Evolutionary conservation across 106 monocot genomes (phyloP).

Genomic region (Dendrobium catenatum): DNA sequence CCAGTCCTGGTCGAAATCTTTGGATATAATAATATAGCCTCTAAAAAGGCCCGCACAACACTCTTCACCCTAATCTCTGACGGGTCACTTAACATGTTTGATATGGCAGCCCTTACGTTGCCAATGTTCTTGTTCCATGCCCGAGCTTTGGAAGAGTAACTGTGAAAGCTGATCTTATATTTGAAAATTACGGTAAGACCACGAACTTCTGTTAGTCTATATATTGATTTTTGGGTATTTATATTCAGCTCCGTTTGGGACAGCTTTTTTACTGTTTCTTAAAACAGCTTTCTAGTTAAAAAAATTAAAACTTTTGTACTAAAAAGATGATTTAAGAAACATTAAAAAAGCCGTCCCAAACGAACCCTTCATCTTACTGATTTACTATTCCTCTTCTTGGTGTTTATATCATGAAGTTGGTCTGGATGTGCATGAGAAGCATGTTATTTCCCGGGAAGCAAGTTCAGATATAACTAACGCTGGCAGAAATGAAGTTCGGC

Average conservation of each 20-base stretch:
- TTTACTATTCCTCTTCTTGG: slow-evolving; percentile 6
- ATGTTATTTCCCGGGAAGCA: slow-evolving; percentile 35
- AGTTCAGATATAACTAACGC: slow-evolving; percentile 14
- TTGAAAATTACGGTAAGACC: slow-evolving; percentile 82
- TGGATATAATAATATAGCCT: no score
- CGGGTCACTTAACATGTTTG: background rate
- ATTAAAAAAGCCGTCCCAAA: no score
- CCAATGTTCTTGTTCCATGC: slow-evolving; percentile 52
- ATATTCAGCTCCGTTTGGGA: no score
- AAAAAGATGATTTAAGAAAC: no score
- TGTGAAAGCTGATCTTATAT: slow-evolving; percentile 70
- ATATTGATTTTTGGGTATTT: background rate
- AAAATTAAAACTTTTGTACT: no score
- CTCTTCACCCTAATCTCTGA: no score
- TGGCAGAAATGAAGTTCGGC: slow-evolving; percentile 1
- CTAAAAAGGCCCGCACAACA: no score
- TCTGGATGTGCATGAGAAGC: slow-evolving; percentile 74
- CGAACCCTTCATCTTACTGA: background rate
- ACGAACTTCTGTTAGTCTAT: background rate
- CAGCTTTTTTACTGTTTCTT: no score
- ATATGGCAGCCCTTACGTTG: slow-evolving; percentile 60
- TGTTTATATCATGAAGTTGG: slow-evolving; percentile 51
- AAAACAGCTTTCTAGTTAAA: no score
- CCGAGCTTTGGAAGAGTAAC: slow-evolving; percentile 70
- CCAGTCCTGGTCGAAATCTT: no score